Base-by-base conservation (phyloP, 192 early-diverging fungal species). In the Coemansia sp. region DNA sequence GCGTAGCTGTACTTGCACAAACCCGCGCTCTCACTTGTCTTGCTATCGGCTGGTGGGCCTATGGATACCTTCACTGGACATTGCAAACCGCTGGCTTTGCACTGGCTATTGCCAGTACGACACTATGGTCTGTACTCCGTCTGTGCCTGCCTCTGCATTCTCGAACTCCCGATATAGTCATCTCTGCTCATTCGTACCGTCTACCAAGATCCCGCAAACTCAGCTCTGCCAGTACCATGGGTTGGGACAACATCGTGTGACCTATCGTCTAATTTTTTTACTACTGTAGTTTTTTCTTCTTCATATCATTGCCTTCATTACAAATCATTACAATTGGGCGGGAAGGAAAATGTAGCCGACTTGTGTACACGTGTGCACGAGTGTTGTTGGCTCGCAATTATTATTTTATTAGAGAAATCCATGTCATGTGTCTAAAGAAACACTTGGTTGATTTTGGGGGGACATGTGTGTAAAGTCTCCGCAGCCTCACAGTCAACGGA, bases 1-100 rank as follows among this genome's bases (percentile, higher is more conserved):
- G 80, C 33, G 74, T 82, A 1, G 75, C 74, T 0, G 62, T 70
- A 7, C 13, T 73, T 1, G 22, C 40, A 20, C 75, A 76, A 55
- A 39, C 68, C n/a, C 62, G 68, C 9, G 34, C 72, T 2, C 53
- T 77, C 20, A 58, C 61, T 20, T 82, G 75, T 41, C 33, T 82
- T 38, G 75, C 58, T 20, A 52, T 82, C 24, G 80, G 80, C 12
- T 82, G 80, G 80, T 82, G 80, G 80, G n/a, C 29, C 1, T 82
- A 73, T 49, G 80, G 72, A 3, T 82, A 74, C 24, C 40, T 41
- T 2, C 44, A 71, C 50, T 62, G 43, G 53, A 5, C 53, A 22
- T 34, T 73, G 27, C 80, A 82, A 46, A 22, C 65, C 12, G 43
- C 43, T 31, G 80, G 74, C 15, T 74, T 77, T 39, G 38, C 24